These are phyloP conservation scores for Moringa oleifera DNA, from an alignment of 345 rosid species.

Conservation along the genomic window DNA sequence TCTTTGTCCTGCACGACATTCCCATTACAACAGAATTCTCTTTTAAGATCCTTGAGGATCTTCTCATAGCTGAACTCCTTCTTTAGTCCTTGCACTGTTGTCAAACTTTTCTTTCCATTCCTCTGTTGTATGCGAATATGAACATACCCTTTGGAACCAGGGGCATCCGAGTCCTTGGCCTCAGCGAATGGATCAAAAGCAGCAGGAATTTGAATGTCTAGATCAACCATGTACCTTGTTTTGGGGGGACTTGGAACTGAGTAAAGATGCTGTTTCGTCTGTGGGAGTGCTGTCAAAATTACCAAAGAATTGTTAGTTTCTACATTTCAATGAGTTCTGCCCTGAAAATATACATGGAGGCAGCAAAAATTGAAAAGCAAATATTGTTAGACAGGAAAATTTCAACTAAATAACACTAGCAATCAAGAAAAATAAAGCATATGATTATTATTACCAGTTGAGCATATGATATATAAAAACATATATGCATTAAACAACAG, in stretches of 20 bases:
- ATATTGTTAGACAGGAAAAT: too few species aligned
- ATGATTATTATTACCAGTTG: too few species aligned
- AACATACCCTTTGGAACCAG: slow-evolving; percentile 54
- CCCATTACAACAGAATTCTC: slow-evolving; percentile 83
- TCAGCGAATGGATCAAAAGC: slow-evolving; percentile 72
- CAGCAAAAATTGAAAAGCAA: too few species aligned
- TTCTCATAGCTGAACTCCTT: slow-evolving; percentile 60
- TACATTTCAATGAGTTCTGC: too few species aligned
- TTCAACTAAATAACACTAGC: too few species aligned
- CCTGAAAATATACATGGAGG: too few species aligned
- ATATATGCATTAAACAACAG: too few species aligned
- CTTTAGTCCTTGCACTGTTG: slow-evolving; percentile 71
- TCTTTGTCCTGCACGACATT: slow-evolving; percentile 82
- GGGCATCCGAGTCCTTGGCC: slow-evolving; percentile 44
- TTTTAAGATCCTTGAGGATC: slow-evolving; percentile 78
- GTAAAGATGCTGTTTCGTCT: not conserved
- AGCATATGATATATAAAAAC: too few species aligned
- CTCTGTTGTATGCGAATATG: slow-evolving; percentile 75
- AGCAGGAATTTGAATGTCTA: slow-evolving; percentile 51
- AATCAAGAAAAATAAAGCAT: too few species aligned
- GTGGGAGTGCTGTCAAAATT: slow-evolving; percentile 3
- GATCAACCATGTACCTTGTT: slow-evolving; percentile 73
- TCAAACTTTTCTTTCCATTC: slow-evolving; percentile 78
- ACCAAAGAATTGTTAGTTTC: too few species aligned
- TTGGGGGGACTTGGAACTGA: slow-evolving; percentile 12